These are phyloP conservation scores for Colletotrichum sp. DNA, from an alignment of 2,329 filamentous ascomycete species.

Conservation along the genomic window DNA sequence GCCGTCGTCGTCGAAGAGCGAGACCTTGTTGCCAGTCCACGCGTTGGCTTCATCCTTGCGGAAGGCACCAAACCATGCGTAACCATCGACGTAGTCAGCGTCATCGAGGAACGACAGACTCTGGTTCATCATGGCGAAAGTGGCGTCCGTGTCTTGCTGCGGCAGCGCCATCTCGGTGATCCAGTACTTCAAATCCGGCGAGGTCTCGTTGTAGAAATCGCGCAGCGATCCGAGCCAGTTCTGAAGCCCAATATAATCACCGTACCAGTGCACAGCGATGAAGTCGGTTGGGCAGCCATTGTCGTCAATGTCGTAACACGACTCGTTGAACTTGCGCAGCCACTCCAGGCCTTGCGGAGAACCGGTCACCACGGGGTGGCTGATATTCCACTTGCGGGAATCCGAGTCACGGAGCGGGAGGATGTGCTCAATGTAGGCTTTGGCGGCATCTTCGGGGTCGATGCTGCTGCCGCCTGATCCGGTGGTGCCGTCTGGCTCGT, in stretches of 20 bases:
- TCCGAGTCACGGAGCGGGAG: conserved; percentile 30
- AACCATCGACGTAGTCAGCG: conserved; percentile 36
- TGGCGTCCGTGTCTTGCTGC: conserved; percentile 34
- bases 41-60: conserved; percentile 39
- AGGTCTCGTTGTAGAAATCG: conserved; percentile 37
- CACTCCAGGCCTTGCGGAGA: conserved; percentile 42
- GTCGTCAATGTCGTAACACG: conserved; percentile 42
- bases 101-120: conserved; percentile 39
- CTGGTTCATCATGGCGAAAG: conserved; percentile 44
- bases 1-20: conserved; percentile 40
- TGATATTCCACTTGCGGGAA: conserved; percentile 39
- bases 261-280: conserved; percentile 46
- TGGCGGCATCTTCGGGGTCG: conserved; percentile 41
- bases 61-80: conserved; percentile 48
- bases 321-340: conserved; percentile 43
- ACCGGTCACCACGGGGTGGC: conserved; percentile 46
- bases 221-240: conserved; percentile 39
- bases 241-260: conserved; percentile 37
- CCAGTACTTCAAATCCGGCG: conserved; percentile 34
- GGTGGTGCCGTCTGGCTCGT: conserved; percentile 46
- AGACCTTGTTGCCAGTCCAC: conserved; percentile 43
- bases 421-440: conserved; percentile 40
- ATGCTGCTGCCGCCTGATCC: conserved; percentile 43
- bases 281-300: conserved; percentile 45
- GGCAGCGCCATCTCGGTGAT: conserved; percentile 46